Evolutionary conservation across 1,139 yeast species (phyloP), one percentile per base, ranked within the genome.

Genomic region (Martiniozyma asiatica): DNA sequence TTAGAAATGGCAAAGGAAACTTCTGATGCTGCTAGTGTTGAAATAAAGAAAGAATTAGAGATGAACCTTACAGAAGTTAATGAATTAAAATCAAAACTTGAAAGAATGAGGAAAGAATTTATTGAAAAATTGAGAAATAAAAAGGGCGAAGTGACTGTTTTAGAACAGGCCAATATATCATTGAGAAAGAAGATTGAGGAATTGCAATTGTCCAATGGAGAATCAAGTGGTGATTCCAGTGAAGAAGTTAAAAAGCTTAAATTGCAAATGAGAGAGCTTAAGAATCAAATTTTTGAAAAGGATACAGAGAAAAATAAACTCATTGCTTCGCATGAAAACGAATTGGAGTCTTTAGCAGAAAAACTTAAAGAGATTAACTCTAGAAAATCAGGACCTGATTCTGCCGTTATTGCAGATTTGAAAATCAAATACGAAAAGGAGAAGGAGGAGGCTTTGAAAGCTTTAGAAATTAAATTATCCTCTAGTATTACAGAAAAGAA

Each of bases 1-100:
- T 39, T 40, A 21, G 40, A 39, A 24, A 34, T 31, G 11, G 43
- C 44, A n/a, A 45, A 48, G 27, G 40, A 40, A 20, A 40, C 38
- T 16, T 35, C 43, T 7, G 33, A 39, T 24, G 36, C 35, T 8
- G 48, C n/a, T n/a, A n/a, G n/a, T n/a, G n/a, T n/a, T n/a, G n/a
- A n/a, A n/a, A n/a, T 46, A 23, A 30, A 35, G 13, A 38, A 40
- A 8, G 36, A 29, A 9, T 26, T 44, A n/a, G 28, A 25, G n/a
- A n/a, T n/a, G n/a, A n/a, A n/a, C n/a, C n/a, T n/a, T n/a, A n/a
- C n/a, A n/a, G n/a, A n/a, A n/a, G n/a, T n/a, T n/a, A n/a, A n/a
- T n/a, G n/a, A n/a, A n/a, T n/a, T n/a, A n/a, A n/a, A n/a, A n/a
- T n/a, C n/a, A n/a, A n/a, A n/a, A n/a, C n/a, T n/a, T n/a, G n/a